phyloP scores from a whole-genome alignment of 2,329 filamentous ascomycete species.

The Fusarium albidum region DNA sequence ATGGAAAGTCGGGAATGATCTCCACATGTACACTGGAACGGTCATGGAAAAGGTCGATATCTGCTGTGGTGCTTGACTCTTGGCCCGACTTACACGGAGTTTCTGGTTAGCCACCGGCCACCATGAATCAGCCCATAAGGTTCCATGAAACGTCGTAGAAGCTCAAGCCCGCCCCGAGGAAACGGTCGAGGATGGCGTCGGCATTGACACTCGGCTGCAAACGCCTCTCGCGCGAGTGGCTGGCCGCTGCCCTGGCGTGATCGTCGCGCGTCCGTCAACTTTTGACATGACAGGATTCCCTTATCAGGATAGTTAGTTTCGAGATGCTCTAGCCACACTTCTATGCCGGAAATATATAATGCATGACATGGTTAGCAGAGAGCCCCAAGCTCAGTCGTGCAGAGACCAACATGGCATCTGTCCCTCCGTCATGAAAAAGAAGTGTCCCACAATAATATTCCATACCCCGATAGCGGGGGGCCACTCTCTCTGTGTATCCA shows the following conservation, averaged over 20 bases:
- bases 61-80: constrained; percentile 7
- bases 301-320: constrained; percentile 7
- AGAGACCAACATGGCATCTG: constrained; percentile 6
- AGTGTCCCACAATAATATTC: background rate
- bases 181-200: constrained; percentile 17
- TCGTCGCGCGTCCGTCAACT: constrained; percentile 2
- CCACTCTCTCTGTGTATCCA: background rate
- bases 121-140: constrained; percentile 21
- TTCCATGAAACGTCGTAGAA: background rate
- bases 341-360: constrained; percentile 14
- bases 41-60: constrained; percentile 16
- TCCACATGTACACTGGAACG: constrained; percentile 20
- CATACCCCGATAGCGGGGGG: constrained; percentile 10
- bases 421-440: constrained; percentile 1
- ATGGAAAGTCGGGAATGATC: constrained; percentile 19
- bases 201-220: constrained; percentile 28
- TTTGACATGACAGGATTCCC: constrained; percentile 6
- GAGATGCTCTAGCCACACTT: background rate
- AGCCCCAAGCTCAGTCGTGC: constrained; percentile 5
- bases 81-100: constrained; percentile 16
- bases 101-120: constrained; percentile 15
- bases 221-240: constrained; percentile 24
- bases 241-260: constrained; percentile 18
- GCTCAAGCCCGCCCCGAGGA: constrained; percentile 10
- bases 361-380: constrained; percentile 6